phyloP scores from a whole-genome alignment of 805 yeast species.

The Phaffomyces opuntiae region DNA sequence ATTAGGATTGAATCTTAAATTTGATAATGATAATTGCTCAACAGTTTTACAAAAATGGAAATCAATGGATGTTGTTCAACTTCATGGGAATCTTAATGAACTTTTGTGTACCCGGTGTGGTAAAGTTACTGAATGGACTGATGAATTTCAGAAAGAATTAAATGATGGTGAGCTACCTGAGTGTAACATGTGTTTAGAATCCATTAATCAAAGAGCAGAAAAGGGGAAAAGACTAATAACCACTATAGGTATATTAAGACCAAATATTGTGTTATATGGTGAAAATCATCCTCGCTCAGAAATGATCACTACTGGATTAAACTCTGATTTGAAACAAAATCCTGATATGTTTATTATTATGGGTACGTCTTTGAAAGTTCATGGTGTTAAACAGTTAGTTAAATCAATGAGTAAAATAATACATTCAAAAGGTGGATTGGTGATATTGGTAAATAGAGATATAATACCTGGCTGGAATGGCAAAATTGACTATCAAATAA shows the following conservation, averaged over 20 bases:
- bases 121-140: constrained; percentile 53
- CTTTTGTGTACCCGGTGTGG: constrained; percentile 73
- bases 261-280: constrained; percentile 87
- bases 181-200: constrained; percentile 61
- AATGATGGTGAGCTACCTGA: constrained; percentile 65
- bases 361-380: constrained; percentile 90
- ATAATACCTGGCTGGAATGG: constrained; percentile 62
- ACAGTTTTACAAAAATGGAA: constrained; percentile 42
- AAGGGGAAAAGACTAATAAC: constrained; percentile 73
- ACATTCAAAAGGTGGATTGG: constrained; percentile 74
- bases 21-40: constrained; percentile 22
- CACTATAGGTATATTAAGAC: constrained; percentile 69
- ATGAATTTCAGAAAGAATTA: constrained; percentile 38
- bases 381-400: constrained; percentile 80
- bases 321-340: constrained; percentile 52
- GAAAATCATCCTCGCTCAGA: constrained; percentile 90
- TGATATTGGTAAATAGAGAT: constrained; percentile 69
- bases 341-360: constrained; percentile 82
- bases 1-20: constrained; percentile 57
- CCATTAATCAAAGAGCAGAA: constrained; percentile 46
- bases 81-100: constrained; percentile 82
- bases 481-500: constrained; percentile 71
- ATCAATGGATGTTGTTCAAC: constrained; percentile 69
- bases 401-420: constrained; percentile 59
- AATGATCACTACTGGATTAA: constrained; percentile 62